A percentile compares a stretch with the other conserved stretches of the same genome.
Evolutionary conservation across 2,329 filamentous ascomycete species (phyloP).

Genomic region (Epichloe amarillans): DNA sequence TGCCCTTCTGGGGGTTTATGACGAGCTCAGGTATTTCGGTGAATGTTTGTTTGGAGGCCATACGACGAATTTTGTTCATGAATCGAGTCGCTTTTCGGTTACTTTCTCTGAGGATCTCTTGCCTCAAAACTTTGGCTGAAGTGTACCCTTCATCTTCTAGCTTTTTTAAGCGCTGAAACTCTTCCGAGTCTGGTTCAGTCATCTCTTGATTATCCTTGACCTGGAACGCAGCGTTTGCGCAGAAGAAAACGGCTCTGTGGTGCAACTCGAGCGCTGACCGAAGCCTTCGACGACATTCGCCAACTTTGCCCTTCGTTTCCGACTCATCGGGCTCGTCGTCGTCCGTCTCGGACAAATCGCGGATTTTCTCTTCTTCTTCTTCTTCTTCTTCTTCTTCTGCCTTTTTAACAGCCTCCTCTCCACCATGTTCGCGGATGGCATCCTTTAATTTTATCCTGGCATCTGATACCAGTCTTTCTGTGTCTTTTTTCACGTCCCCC

Average conservation of each 20-base stretch:
- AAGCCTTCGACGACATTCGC: slow-evolving; percentile 48
- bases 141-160: slow-evolving; percentile 65
- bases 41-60: slow-evolving; percentile 39
- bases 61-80: slow-evolving; percentile 49
- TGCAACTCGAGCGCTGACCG: slow-evolving; percentile 64
- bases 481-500: slow-evolving; percentile 37
- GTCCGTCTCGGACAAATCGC: slow-evolving; percentile 17
- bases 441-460: slow-evolving; percentile 47
- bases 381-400: slow-evolving; percentile 2
- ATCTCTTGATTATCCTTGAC: slow-evolving; percentile 58
- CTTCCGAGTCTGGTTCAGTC: slow-evolving; percentile 52
- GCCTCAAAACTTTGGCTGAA: slow-evolving; percentile 60
- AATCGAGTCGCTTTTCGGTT: slow-evolving; percentile 25
- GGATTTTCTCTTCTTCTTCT: slow-evolving; percentile 2
- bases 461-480: slow-evolving; percentile 41
- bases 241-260: slow-evolving; percentile 75
- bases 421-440: slow-evolving; percentile 27
- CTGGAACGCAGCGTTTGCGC: slow-evolving; percentile 71
- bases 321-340: slow-evolving; percentile 23
- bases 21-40: slow-evolving; percentile 44
- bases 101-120: slow-evolving; percentile 57
- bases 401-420: slow-evolving; percentile 1
- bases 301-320: slow-evolving; percentile 29
- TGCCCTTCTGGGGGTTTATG: slow-evolving; percentile 44
- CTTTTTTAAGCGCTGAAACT: slow-evolving; percentile 55